Evolutionary conservation across 2,329 filamentous ascomycete species (phyloP), one percentile per base, ranked within the genome.

Genomic region (Aspergillus sp.): DNA sequence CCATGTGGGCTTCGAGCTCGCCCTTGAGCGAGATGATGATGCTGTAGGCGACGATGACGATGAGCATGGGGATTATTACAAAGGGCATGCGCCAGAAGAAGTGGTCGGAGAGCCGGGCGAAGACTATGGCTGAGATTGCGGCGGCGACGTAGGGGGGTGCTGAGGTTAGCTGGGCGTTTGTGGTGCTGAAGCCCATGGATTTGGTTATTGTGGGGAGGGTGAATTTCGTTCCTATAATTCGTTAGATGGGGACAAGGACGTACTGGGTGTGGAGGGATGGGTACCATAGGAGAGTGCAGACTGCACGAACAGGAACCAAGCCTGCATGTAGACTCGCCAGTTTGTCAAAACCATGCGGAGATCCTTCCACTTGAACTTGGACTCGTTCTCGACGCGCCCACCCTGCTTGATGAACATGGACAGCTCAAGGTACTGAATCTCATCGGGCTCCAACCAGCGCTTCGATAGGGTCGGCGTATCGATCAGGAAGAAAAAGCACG

Each of bases 171-270:
- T 79, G 76, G 19, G 76, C 75, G 15, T 72, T 74, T 1, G 74
- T 73, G 0, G 68, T 64, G 15, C 52, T 69, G 64, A 76, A 79
- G 7, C 76, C 76, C 62, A 79, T 68, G 25, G 72, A 69, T 52
- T 74, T 73, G 45, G 77, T 78, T 28, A 79, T 78, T 6, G 74
- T 74, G 1, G 76, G 76, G 2, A 76, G 65, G 34, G 75, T 75
- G 46, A 77, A 72, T 17, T 75, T 77, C 4, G 74, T 76, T 15
- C 73, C 74, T 67, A 72, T 74, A 7, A 22, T 5, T n/a, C 8
- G n/a, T 54, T 57, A 41, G 38, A 19, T 19, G 19, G 19, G 19
- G 19, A 19, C 19, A 19, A 19, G 19, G 19, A 19, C 19, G 19
- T 47, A 9, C 7, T 30, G 2, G 3, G 13, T 19, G 15, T 11